A percentile compares a stretch with the other conserved stretches of the same genome.
Conservation (phyloP, 73 alveolate genomes). For the Symbiodinium pilosum region DNA sequence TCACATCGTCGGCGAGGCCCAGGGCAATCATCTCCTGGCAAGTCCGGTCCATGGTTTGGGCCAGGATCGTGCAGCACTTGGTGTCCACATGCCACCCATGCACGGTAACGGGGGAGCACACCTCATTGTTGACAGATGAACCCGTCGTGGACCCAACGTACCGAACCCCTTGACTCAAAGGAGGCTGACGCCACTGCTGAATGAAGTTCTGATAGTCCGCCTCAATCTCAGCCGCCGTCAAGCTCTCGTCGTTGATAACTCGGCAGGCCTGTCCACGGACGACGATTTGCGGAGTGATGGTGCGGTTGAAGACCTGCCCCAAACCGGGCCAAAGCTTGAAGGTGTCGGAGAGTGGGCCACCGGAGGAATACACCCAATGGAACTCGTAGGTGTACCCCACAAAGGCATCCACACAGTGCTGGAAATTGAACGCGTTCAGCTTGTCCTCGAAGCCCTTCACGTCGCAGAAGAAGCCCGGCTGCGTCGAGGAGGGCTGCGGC, state of each 20-base stretch:
- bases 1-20: background rate
- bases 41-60: slow-evolving; percentile 8
- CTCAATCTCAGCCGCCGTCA: background rate
- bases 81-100: slow-evolving; percentile 29
- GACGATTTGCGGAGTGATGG: background rate
- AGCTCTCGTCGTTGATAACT: background rate
- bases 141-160: slow-evolving; percentile 18
- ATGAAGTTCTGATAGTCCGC: background rate
- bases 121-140: background rate
- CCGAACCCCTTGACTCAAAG: background rate
- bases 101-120: background rate
- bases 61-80: background rate
- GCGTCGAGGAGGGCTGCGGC: background rate
- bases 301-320: background rate
- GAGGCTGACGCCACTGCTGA: background rate
- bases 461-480: background rate
- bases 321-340: too few relatives aligned
- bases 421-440: background rate
- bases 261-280: slow-evolving; percentile 14
- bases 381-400: slow-evolving; percentile 20
- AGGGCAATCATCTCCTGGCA: background rate
- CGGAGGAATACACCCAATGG: background rate
- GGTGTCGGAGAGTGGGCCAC: slow-evolving; percentile 3
- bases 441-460: background rate
- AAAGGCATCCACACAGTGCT: background rate